phyloP scores from a whole-genome alignment of 2,329 filamentous ascomycete species.

The Trichoderma afroharzianum region DNA sequence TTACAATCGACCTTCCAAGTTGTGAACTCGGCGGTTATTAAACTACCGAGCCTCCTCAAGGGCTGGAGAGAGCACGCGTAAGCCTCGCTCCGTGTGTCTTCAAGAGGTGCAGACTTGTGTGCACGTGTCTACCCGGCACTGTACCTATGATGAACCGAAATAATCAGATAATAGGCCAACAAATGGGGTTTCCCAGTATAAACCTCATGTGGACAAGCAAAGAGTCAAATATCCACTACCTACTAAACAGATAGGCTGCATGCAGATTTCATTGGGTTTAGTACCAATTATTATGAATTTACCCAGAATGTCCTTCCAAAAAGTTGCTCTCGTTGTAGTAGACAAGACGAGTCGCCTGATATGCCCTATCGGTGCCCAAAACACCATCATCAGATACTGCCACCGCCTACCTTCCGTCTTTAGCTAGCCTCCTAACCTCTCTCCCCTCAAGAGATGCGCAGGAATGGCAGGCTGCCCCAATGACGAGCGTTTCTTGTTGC shows the following conservation, averaged over 20 bases:
- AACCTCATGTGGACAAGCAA: background rate
- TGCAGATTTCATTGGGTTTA: background rate
- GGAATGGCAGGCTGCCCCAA: background rate
- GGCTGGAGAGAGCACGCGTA: background rate
- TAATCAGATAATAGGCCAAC: background rate
- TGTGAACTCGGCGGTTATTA: background rate
- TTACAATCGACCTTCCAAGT: background rate
- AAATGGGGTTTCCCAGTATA: background rate
- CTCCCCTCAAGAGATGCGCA: background rate
- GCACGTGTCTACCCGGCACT: background rate
- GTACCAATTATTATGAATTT: background rate
- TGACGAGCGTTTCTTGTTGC: background rate
- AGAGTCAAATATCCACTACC: background rate
- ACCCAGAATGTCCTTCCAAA: background rate
- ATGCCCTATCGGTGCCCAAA: background rate
- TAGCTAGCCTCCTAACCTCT: background rate
- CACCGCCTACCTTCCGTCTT: background rate
- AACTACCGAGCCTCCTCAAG: background rate
- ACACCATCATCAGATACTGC: background rate
- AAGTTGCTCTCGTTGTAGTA: no score
- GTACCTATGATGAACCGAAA: background rate
- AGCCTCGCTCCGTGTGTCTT: background rate
- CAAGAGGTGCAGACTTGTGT: background rate
- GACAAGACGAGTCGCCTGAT: background rate
- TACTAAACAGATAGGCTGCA: background rate